phyloP scores from a whole-genome alignment of 2,329 filamentous ascomycete genomes.

The Cytospora schulzeri region DNA sequence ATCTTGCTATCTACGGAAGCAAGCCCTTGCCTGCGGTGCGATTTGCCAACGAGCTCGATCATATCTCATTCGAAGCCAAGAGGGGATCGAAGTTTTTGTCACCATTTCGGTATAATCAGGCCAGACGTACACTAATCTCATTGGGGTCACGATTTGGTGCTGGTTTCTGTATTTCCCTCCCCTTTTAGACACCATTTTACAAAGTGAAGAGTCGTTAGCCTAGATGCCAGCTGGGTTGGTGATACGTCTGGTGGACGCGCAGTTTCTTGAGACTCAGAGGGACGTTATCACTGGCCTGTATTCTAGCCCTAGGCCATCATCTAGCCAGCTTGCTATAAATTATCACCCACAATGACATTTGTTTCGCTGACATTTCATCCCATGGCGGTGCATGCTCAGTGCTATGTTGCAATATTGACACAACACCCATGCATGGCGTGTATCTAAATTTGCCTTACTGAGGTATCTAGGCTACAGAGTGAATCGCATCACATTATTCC shows the following conservation, averaged over 20 bases:
- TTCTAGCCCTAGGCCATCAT: neutral
- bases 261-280: constrained; percentile 19
- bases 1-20: constrained; percentile 27
- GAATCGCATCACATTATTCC: constrained; percentile 14
- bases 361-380: neutral
- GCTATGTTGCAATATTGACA: neutral
- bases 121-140: constrained; percentile 11
- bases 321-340: neutral
- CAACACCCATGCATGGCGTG: neutral
- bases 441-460: neutral
- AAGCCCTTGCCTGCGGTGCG: constrained; percentile 9
- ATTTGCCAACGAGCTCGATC: constrained; percentile 14
- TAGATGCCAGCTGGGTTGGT: constrained; percentile 25
- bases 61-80: constrained; percentile 13
- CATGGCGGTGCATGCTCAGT: neutral
- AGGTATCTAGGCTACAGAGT: constrained; percentile 6
- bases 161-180: neutral
- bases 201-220: constrained; percentile 9
- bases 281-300: constrained; percentile 9
- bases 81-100: constrained; percentile 5
- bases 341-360: neutral
- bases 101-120: neutral
- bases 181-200: neutral
- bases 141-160: constrained; percentile 4
- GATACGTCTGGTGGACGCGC: constrained; percentile 7